Conservation (phyloP, 1,284 basidiomycete genomes). For the Volvariella volvacea region DNA sequence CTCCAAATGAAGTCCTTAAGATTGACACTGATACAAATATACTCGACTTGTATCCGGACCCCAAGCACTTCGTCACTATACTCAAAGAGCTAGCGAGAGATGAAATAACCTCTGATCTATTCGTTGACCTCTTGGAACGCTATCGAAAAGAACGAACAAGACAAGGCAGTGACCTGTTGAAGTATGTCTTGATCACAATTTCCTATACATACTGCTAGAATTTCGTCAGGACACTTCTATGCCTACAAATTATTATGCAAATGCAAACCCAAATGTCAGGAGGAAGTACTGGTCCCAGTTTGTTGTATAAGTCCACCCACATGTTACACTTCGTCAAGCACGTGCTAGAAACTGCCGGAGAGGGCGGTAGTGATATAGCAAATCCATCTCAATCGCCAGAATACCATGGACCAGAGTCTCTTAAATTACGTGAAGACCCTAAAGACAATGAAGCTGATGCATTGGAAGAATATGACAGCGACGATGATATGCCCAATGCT, state of each 20-base stretch:
- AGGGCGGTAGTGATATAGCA: too few relatives aligned
- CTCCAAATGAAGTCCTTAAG: slow-evolving; percentile 39
- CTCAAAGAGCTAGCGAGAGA: slow-evolving; percentile 58
- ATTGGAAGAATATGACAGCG: slow-evolving; percentile 41
- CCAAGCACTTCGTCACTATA: slow-evolving; percentile 56
- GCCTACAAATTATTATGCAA: slow-evolving; percentile 72
- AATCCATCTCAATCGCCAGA: too few relatives aligned
- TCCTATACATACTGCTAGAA: background rate
- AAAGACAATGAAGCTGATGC: background rate
- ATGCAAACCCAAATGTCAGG: slow-evolving; percentile 66
- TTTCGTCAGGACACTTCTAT: slow-evolving; percentile 40
- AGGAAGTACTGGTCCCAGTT: slow-evolving; percentile 47
- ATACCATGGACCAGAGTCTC: background rate
- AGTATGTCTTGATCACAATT: slow-evolving; percentile 27
- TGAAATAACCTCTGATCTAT: slow-evolving; percentile 67
- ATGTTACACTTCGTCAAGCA: slow-evolving; percentile 77
- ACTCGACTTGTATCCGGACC: slow-evolving; percentile 68
- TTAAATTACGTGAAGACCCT: background rate
- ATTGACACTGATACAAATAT: slow-evolving; percentile 50
- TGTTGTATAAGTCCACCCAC: slow-evolving; percentile 68
- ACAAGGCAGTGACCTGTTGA: slow-evolving; percentile 29
- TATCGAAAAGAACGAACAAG: slow-evolving; percentile 48
- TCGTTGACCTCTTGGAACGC: slow-evolving; percentile 65
- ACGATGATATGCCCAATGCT: slow-evolving; percentile 47
- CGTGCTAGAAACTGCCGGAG: slow-evolving; percentile 33